Conservation (phyloP, 805 yeast genomes). For the Cyberlindnera xishuangbannaensis region DNA sequence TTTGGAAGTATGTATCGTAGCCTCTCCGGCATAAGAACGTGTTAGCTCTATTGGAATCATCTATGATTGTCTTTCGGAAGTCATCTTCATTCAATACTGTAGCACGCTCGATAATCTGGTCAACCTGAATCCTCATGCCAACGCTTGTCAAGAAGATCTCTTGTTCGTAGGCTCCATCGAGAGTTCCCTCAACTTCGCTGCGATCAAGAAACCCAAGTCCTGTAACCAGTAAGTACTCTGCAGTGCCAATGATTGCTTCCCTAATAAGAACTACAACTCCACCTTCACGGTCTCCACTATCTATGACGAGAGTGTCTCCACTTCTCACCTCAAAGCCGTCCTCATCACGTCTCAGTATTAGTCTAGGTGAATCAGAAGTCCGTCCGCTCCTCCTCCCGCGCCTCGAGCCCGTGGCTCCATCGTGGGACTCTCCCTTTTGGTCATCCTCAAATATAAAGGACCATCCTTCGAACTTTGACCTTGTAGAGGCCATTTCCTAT, state of each 20-base stretch:
- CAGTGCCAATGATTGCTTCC: conserved; percentile 46
- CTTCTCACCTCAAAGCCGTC: conserved; percentile 45
- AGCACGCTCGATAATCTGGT: conserved; percentile 39
- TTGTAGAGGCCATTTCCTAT: conserved; percentile 20
- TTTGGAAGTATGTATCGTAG: conserved; percentile 29
- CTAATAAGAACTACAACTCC: conserved; percentile 43
- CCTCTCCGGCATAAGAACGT: conserved; percentile 29
- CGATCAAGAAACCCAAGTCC: conserved; percentile 43
- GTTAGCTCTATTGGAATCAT: conserved; percentile 29
- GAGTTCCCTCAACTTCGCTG: conserved; percentile 32
- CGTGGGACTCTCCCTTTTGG: too few species aligned
- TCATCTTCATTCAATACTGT: conserved; percentile 36
- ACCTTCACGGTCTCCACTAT: conserved; percentile 27
- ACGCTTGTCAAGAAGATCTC: conserved; percentile 56
- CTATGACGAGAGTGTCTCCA: conserved; percentile 49
- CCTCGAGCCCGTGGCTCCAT: conserved; percentile 2
- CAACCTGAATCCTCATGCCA: conserved; percentile 36
- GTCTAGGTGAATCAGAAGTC: conserved; percentile 5
- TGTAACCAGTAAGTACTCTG: conserved; percentile 40
- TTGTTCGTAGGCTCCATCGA: conserved; percentile 27
- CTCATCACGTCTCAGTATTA: conserved; percentile 31
- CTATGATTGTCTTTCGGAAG: conserved; percentile 29
- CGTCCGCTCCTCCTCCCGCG: conserved; percentile 16
- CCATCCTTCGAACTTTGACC: conserved; percentile 21
- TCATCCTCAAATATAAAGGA: conserved; percentile 13